Base-by-base conservation (phyloP, 1,284 basidiomycete species). In the Ustilago loliicola region DNA sequence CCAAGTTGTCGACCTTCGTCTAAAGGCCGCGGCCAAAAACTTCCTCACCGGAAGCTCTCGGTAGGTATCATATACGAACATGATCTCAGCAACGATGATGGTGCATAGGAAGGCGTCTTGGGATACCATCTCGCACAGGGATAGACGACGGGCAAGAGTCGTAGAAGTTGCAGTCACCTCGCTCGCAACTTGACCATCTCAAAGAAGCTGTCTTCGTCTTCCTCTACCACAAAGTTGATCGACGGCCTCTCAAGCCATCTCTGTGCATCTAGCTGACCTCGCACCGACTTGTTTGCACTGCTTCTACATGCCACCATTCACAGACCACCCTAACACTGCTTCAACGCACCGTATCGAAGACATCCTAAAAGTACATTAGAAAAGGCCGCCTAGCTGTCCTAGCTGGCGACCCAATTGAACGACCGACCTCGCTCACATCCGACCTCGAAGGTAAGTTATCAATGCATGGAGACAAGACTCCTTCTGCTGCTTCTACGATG, bases 1-100 rank as follows among this genome's bases (percentile, higher is more conserved):
- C 48, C 70, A 75, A 71, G 72, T 78, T 71, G 68, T 74, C 61
- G 76, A 78, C 23, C 67, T 78, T 25, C 70, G 76, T 53, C 67
- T 78, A 61, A 78, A 78, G 76, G 71, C 71, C 62, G 76, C 76
- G 71, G 76, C 76, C 68, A 78, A 78, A 72, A 71, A 67, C 67
- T 78, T 78, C 76, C 64, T 74, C 58, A 78, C 76, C 48, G 76
- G 68, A 67, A 76, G 69, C 72, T 70, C 72, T 27, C 53, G 71
- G 71, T 73, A 58, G 34, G 71, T 67, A 9, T 42, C 21, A 17
- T 10, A 45, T 29, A 8, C 36, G 7, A 29, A 15, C 25, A 27
- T n/a, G 3, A 50, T 29, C 25, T 15, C 17, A 50, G 48, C 25
- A 15, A 29, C 15, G 25, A 9, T 25, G 23, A 25, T 13, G 25